Evolutionary conservation across 73 alveolate genomes (phyloP).

Genomic region (Diophrys sp.): DNA sequence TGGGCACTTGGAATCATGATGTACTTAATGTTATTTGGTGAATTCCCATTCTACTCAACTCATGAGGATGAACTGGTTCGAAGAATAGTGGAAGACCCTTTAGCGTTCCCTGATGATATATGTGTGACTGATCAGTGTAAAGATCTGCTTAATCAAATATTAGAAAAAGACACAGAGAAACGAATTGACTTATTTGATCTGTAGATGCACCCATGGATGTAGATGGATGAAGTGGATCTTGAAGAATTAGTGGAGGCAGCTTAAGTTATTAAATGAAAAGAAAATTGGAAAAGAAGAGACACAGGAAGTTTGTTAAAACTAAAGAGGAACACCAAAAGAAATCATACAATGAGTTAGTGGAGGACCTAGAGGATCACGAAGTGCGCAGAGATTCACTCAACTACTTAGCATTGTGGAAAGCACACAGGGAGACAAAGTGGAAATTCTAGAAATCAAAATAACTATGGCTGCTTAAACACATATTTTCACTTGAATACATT

Average conservation of each 20-base stretch:
- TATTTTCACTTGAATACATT: slow-evolving; percentile 23
- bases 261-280: background rate
- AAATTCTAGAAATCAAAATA: slow-evolving; percentile 35
- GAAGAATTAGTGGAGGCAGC: background rate
- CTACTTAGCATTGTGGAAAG: slow-evolving; percentile 29
- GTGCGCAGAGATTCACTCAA: slow-evolving; percentile 26
- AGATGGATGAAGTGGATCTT: background rate
- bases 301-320: background rate
- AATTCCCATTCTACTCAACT: slow-evolving; percentile 44
- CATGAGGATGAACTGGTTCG: slow-evolving; percentile 42
- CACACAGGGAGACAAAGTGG: slow-evolving; percentile 7
- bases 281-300: background rate
- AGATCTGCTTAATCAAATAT: slow-evolving; percentile 4
- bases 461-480: slow-evolving; percentile 25
- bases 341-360: background rate
- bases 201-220: slow-evolving; percentile 10
- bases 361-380: background rate
- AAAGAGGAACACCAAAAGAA: background rate
- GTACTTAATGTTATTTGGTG: slow-evolving; percentile 48
- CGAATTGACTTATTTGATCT: slow-evolving; percentile 1
- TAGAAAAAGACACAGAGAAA: slow-evolving; percentile 3
- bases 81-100: slow-evolving; percentile 6
- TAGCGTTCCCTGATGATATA: background rate
- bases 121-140: background rate
- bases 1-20: slow-evolving; percentile 60